phyloP scores from a whole-genome alignment of 345 rosid species.

The Salix suchowensis region DNA sequence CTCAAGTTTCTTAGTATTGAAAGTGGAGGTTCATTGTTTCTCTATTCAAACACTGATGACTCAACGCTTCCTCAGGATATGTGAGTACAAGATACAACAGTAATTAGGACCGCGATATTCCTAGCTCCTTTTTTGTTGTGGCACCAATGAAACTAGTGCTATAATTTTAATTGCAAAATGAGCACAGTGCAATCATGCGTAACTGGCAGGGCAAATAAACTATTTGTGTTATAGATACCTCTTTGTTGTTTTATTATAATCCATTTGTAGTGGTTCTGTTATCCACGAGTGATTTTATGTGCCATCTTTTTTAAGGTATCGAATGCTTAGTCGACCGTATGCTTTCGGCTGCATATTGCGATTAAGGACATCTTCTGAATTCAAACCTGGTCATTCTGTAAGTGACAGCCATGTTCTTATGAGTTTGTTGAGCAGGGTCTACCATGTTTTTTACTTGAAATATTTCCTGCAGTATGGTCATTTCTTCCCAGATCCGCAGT shows the following conservation, averaged over 20 bases:
- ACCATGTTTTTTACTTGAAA: slow-evolving; percentile 10
- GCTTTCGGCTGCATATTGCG: slow-evolving; percentile 92
- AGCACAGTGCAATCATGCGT: background rate
- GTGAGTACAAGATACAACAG: slow-evolving; percentile 44
- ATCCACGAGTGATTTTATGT: background rate
- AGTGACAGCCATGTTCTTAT: slow-evolving; percentile 24
- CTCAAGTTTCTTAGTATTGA: slow-evolving; percentile 94
- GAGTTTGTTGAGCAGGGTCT: slow-evolving; percentile 4
- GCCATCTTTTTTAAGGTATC: slow-evolving; percentile 51
- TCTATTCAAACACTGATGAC: slow-evolving; percentile 87
- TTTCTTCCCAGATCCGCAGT: slow-evolving; percentile 97
- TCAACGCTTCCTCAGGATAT: slow-evolving; percentile 99
- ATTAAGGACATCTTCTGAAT: slow-evolving; percentile 90
- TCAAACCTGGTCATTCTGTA: slow-evolving; percentile 81
- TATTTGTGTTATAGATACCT: background rate
- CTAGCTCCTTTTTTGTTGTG: background rate
- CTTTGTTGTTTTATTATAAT: background rate
- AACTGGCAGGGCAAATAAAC: background rate
- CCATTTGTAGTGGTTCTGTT: background rate
- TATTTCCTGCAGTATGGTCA: slow-evolving; percentile 78
- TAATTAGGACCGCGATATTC: background rate
- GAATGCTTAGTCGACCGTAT: slow-evolving; percentile 89
- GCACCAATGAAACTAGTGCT: background rate
- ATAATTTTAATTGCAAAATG: background rate
- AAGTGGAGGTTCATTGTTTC: slow-evolving; percentile 90